Evolutionary conservation across 805 yeast genomes (phyloP).

Genomic region (Yarrowia yakushimensis): DNA sequence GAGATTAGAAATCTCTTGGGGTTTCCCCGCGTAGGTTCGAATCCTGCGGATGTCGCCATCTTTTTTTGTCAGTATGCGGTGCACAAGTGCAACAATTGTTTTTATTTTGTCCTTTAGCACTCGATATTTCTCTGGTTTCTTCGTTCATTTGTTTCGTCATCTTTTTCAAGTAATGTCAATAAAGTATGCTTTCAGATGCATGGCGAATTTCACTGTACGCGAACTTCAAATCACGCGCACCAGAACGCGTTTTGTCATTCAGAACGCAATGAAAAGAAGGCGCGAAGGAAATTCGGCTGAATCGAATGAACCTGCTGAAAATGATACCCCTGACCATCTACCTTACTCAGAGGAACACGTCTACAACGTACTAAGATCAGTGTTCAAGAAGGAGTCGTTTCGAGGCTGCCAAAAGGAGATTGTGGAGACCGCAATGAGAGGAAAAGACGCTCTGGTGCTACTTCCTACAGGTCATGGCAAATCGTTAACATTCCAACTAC

Average conservation of each 20-base stretch:
- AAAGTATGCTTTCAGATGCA: too few relatives aligned
- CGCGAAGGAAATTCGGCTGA: neutral
- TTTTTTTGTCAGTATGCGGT: neutral
- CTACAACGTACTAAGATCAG: conserved; percentile 9
- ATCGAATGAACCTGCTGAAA: too few relatives aligned
- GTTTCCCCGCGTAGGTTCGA: conserved; percentile 22
- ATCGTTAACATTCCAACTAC: conserved; percentile 88
- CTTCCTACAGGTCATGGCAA: conserved; percentile 99
- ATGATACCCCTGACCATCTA: too few relatives aligned
- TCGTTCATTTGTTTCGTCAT: too few relatives aligned
- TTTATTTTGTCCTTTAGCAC: too few relatives aligned
- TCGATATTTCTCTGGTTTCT: too few relatives aligned
- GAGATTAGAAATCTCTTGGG: conserved; percentile 21
- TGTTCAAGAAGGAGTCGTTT: conserved; percentile 31
- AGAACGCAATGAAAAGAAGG: neutral
- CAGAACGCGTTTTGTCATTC: neutral
- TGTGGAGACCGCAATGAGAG: conserved; percentile 38
- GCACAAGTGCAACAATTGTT: too few relatives aligned
- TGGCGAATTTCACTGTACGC: neutral
- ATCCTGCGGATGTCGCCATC: conserved; percentile 20
- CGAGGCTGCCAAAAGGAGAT: conserved; percentile 33
- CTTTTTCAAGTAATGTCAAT: too few relatives aligned
- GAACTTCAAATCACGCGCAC: neutral
- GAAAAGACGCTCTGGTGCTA: conserved; percentile 83
- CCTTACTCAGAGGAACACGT: neutral